Conservation (phyloP, 192 early-diverging fungal genomes). For the Coemansia sp. region DNA sequence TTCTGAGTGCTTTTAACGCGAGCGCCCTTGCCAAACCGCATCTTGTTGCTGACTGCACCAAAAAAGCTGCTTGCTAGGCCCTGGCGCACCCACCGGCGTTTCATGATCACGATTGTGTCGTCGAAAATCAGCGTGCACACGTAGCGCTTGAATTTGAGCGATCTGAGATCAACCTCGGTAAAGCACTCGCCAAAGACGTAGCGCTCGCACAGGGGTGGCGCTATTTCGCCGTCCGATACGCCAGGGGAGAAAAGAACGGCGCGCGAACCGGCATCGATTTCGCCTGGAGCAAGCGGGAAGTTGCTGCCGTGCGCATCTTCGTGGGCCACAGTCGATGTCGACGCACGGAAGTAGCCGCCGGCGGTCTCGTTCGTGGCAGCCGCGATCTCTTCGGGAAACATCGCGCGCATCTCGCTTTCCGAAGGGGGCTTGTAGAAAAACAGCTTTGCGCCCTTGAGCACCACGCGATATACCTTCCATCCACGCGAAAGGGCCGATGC, state of each 20-base stretch:
- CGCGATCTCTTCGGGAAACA: slow-evolving; percentile 56
- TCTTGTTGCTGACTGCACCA: slow-evolving; percentile 57
- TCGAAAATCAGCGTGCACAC: slow-evolving; percentile 67
- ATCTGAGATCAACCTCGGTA: slow-evolving; percentile 62
- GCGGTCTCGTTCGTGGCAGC: slow-evolving; percentile 53
- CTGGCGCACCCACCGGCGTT: slow-evolving; percentile 63
- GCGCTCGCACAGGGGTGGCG: slow-evolving; percentile 55
- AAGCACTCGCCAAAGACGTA: slow-evolving; percentile 70
- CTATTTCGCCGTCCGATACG: slow-evolving; percentile 56
- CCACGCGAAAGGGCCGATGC: slow-evolving; percentile 62
- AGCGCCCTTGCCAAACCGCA: slow-evolving; percentile 52
- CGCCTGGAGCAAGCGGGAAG: slow-evolving; percentile 58
- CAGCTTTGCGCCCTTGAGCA: slow-evolving; percentile 71
- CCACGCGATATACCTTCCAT: slow-evolving; percentile 77
- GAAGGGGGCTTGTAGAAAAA: slow-evolving; percentile 71
- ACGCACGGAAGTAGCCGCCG: slow-evolving; percentile 44
- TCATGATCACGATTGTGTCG: slow-evolving; percentile 65
- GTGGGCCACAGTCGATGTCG: slow-evolving; percentile 27
- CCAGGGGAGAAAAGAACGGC: slow-evolving; percentile 62
- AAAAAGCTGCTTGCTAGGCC: slow-evolving; percentile 56
- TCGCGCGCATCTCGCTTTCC: slow-evolving; percentile 57
- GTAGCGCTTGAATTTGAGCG: slow-evolving; percentile 64
- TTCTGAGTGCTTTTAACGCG: slow-evolving; percentile 30
- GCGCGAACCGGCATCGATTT: slow-evolving; percentile 60
- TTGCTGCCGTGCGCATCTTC: slow-evolving; percentile 28